A percentile compares a stretch with the other conserved stretches of the same genome.
phyloP scores from a whole-genome alignment of 805 yeast species.

The Cyberlindnera xylosilytica region DNA sequence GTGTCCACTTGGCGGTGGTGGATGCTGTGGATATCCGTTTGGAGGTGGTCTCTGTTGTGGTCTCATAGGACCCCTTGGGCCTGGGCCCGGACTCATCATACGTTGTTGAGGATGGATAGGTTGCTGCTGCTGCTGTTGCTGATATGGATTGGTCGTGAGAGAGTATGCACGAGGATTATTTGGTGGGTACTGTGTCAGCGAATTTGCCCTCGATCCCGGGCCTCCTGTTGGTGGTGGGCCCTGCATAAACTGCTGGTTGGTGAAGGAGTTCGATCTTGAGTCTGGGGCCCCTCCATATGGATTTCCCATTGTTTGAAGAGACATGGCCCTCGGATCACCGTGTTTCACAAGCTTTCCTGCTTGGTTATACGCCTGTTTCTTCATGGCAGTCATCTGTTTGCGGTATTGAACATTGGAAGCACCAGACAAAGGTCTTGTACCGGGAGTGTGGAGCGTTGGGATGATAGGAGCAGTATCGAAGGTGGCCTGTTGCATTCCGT shows the following conservation, averaged over 20 bases:
- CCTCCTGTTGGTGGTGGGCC: constrained; percentile 1
- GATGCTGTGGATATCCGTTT: constrained; percentile 8
- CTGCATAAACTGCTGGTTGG: constrained; percentile 30
- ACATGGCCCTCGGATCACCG: constrained; percentile 44
- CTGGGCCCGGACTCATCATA: constrained; percentile 4
- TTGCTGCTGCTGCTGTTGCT: constrained; percentile 9
- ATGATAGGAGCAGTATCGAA: constrained; percentile 70
- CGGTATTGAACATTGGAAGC: constrained; percentile 60
- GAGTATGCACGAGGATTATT: constrained; percentile 22
- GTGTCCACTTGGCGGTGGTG: constrained; percentile 3
- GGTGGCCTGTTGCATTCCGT: constrained; percentile 40
- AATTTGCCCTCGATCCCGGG: constrained; percentile 19
- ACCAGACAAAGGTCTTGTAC: constrained; percentile 24
- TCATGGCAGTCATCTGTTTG: constrained; percentile 64
- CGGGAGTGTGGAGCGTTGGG: constrained; percentile 54
- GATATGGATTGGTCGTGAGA: constrained; percentile 22
- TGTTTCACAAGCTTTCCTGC: constrained; percentile 35
- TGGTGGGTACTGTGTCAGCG: constrained; percentile 14
- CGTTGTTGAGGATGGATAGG: constrained; percentile 6
- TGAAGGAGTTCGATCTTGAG: constrained; percentile 36
- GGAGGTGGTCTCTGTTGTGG: constrained; percentile 8
- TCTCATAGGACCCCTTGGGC: constrained; percentile 3
- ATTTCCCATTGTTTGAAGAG: constrained; percentile 31
- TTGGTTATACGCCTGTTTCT: constrained; percentile 49
- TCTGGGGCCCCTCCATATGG: constrained; percentile 17